Evolutionary conservation across 768 basidiomycete species (phyloP), one percentile per base, ranked within the genome.

Genomic region (Pleurotus eryngii): DNA sequence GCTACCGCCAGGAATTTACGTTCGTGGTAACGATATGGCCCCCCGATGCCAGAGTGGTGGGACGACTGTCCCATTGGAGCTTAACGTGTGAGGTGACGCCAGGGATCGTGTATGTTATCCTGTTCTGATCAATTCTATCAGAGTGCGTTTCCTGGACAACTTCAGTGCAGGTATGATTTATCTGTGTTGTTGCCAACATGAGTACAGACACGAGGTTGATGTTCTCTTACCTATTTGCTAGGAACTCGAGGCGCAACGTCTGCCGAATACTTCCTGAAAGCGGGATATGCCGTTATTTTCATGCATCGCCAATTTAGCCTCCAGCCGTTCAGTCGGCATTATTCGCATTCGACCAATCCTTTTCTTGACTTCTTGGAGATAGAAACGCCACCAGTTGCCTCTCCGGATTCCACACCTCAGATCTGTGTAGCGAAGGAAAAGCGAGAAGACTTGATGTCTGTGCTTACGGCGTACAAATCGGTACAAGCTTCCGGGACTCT

Each of bases 291-390:
- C 22, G 97, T 99, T 70, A 94, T 99, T 63, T 99, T 99, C 76
- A 90, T 99, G 84, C 96, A 99, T 71, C 81, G 96, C 18, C 94
- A 97, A 72, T 96, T 97, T 77, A 98, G 95, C 62, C 82, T 98
- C 43, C 94, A 97, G 65, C 97, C 97, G 0, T 99, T 96, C 79
- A 95, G 92, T 68, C 76, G 97, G 49, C 96, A 99, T 69, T 99
- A 98, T 73, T 97, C 95, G 7, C 96, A 99, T 71, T 95, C 94
- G 0, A 95, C 95, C 3, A 96, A 98, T 68, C 96, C 96, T 0
- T 99, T 99, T 74, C 86, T 99, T 57, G 95, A 98, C 70, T 89
- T 98, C 59, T 81, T 99, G 22, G 86, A 93, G 46, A 86, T 96
- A 57, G 82, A 81, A 26, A 63, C 62, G 3, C 18, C 57, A 17